Base-by-base conservation (phyloP, 805 yeast species). In the Yarrowia osloensis region DNA sequence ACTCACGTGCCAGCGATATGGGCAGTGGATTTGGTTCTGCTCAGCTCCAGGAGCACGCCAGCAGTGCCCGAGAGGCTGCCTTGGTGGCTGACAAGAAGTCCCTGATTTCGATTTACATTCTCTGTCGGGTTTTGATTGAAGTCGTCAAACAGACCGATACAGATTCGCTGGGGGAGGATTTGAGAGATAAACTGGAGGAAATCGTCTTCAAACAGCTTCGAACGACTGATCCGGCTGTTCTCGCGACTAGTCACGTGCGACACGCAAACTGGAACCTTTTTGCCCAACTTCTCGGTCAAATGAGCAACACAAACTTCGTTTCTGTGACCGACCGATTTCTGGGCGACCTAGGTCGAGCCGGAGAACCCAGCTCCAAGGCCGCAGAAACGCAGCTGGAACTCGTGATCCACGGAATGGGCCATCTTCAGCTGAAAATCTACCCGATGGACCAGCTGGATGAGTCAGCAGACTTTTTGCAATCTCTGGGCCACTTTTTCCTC, bases 221-320 rank as follows among this genome's bases (percentile, higher is more conserved):
- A 70, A 86, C 93, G 2, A 91, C 97, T 1, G 98, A 95, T 73
- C 97, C 97, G 0, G 79, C 80, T 40, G 75, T 85, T 21, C 81
- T 88, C 4, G 83, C 90, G 7, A 82, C 88, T 1, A 87, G 91
- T 52, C 79, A 87, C 26, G 90, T 94, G 2, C 84, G 97, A 67
- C 87, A 95, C 8, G 91, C 97, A 0, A 95, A 95, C 75, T 95
- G 98, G 98, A 88, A 90, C 73, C 82, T 93, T 39, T 88, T 95
- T 76, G 96, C 98, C 0, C 90, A 89, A 69, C 80, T 95, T 7
- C 77, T 96, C 46, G 99, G 99, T 0, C 88, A 87, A 70, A 92
- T 96, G 96, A 90, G 97, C 0, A 89, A 85, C 52, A 87, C 86
- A 70, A 82, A 96, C 65, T 92, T 95, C 71, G 75, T 91, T 13